Evolutionary conservation across 768 basidiomycete genomes (phyloP), one percentile per base, ranked within the genome.

Genomic region (Russula earlei): DNA sequence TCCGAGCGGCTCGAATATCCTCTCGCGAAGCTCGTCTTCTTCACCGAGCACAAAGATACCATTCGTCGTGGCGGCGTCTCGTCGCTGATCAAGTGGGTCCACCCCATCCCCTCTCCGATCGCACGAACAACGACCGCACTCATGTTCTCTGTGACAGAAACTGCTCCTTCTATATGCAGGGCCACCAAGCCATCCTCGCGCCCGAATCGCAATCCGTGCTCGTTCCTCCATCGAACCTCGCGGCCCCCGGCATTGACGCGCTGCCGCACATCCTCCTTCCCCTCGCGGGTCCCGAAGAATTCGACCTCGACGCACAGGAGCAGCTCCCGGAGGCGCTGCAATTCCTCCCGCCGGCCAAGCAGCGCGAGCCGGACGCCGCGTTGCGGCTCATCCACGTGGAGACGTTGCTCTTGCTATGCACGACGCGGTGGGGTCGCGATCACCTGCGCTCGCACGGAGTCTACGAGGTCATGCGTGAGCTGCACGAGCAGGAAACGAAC

Each of bases 251-350:
- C 5, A 82, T 97, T 34, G 86, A 92, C 68, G 80, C 86, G 2
- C 75, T 98, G 10, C 86, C 91, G 0, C 87, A 83, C 65, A 75
- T 99, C 11, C 76, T 99, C 3, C 78, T 94, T 0, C 95, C 96
- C 0, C 74, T 99, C 2, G 92, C 95, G 40, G 94, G 95, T 6
- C 87, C 92, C 1, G 96, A 98, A 69, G 96, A 98, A 69, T 84
- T 90, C 57, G 93, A 96, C 54, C 75, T 95, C 1, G 94, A 97
- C 59, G 91, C 91, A 40, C 87, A 91, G 74, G 96, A 99, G 62
- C 82, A 81, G 41, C 77, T 99, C 0, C 92, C 87, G 0, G 72
- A 82, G 12, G 79, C 85, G 0, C 74, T 97, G 11, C 96, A 99
- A 68, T 87, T 98, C 71, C 79, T 96, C 4, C 88, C 91, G 1